Evolutionary conservation across 2,329 filamentous ascomycete genomes (phyloP).

Genomic region (Claviceps sp.): DNA sequence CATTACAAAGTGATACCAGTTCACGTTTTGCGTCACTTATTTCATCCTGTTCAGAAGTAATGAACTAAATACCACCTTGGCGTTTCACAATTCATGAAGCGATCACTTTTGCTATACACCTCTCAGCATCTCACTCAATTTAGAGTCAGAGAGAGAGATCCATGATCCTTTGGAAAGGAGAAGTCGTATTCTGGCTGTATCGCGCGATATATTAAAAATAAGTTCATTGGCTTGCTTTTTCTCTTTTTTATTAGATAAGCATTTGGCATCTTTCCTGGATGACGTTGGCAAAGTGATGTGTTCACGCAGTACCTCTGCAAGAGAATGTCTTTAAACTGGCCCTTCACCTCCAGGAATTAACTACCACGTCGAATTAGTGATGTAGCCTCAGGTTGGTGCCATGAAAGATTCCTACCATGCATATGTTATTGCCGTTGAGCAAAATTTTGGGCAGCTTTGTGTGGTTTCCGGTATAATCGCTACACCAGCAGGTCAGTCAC

Average conservation of each 20-base stretch:
- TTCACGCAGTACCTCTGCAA: not conserved
- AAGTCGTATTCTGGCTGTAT: not conserved
- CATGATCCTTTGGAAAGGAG: not conserved
- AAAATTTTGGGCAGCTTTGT: constrained; percentile 89
- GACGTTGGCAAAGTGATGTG: not conserved
- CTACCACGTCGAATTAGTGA: constrained; percentile 24
- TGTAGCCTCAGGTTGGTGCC: not conserved
- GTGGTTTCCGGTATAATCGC: constrained; percentile 81
- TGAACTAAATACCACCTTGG: not conserved
- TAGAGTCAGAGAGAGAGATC: not conserved
- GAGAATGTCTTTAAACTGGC: constrained; percentile 22
- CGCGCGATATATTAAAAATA: not conserved
- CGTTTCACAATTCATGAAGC: not conserved
- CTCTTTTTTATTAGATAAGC: not conserved
- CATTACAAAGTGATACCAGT: constrained; percentile 5
- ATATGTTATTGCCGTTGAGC: constrained; percentile 95
- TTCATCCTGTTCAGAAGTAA: not conserved
- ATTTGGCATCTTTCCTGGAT: not conserved
- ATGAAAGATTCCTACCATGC: constrained; percentile 62
- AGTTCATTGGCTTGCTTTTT: not conserved
- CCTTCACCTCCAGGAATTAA: constrained; percentile 70
- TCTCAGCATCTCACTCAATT: not conserved
- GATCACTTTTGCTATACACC: not conserved
- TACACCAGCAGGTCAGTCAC: constrained; percentile 23
- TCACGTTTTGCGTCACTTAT: not conserved